Conservation (phyloP, 768 basidiomycete species). For the Kwoniella sp. region DNA sequence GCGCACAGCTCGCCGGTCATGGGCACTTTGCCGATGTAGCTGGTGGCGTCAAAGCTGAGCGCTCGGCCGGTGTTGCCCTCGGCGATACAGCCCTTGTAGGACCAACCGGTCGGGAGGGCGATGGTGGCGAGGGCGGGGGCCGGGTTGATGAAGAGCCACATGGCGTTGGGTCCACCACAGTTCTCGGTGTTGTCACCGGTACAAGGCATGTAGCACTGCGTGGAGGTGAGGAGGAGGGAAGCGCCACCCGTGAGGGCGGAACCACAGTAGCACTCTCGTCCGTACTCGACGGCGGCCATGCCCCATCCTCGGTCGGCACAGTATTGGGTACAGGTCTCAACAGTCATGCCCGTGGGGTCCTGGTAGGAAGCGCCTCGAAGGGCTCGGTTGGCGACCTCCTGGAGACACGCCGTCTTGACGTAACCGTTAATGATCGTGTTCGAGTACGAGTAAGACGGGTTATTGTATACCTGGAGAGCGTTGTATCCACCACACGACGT, state of each 20-base stretch:
- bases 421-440: constrained; percentile 27
- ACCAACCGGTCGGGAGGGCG: constrained; percentile 30
- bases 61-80: constrained; percentile 25
- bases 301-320: constrained; percentile 28
- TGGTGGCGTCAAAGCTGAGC: constrained; percentile 23
- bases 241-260: constrained; percentile 19
- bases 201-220: constrained; percentile 32
- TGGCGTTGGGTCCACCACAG: constrained; percentile 35
- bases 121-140: background rate
- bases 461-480: constrained; percentile 20
- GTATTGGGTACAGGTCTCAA: constrained; percentile 22
- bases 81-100: constrained; percentile 31
- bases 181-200: constrained; percentile 28
- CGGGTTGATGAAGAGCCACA: constrained; percentile 25
- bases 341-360: constrained; percentile 23
- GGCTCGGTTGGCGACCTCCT: constrained; percentile 33
- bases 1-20: constrained; percentile 22
- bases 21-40: constrained; percentile 12
- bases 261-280: constrained; percentile 41
- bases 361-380: constrained; percentile 29
- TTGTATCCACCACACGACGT: constrained; percentile 17
- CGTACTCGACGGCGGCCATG: constrained; percentile 36
- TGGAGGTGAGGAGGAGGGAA: constrained; percentile 17
- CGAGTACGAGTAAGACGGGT: constrained; percentile 18
- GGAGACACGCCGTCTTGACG: constrained; percentile 29